Conservation (phyloP, 805 yeast species). For the Lachancea dasiensis region DNA sequence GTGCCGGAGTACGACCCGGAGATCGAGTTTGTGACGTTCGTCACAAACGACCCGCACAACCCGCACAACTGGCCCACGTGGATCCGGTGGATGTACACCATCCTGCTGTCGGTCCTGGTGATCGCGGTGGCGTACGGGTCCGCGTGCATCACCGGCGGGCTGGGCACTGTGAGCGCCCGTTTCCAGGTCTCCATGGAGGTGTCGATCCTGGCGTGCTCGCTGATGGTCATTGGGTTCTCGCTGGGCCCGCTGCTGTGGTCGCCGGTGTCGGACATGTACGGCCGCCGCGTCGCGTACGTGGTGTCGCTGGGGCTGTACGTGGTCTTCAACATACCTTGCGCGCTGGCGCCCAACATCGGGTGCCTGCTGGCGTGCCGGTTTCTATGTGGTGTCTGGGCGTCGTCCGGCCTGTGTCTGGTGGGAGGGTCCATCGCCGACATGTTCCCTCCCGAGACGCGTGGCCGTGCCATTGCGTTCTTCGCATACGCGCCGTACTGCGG, state of each 20-base stretch:
- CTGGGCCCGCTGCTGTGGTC: slow-evolving; percentile 89
- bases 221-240: slow-evolving; percentile 85
- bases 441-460: slow-evolving; percentile 76
- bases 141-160: slow-evolving; percentile 82
- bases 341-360: slow-evolving; percentile 75
- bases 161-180: slow-evolving; percentile 57
- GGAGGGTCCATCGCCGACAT: slow-evolving; percentile 91
- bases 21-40: slow-evolving; percentile 79
- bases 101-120: slow-evolving; percentile 63
- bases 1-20: slow-evolving; percentile 49
- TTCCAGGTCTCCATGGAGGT: slow-evolving; percentile 73
- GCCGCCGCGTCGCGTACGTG: slow-evolving; percentile 79
- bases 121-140: slow-evolving; percentile 92
- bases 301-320: slow-evolving; percentile 68
- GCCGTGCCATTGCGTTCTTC: slow-evolving; percentile 84
- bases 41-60: slow-evolving; percentile 75
- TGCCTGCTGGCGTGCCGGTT: slow-evolving; percentile 77
- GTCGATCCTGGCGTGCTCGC: slow-evolving; percentile 69
- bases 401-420: slow-evolving; percentile 78
- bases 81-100: slow-evolving; percentile 60
- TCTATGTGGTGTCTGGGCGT: slow-evolving; percentile 78
- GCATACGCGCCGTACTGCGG: slow-evolving; percentile 93
- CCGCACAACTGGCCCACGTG: slow-evolving; percentile 76
- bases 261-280: slow-evolving; percentile 78
- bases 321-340: slow-evolving; percentile 82